phyloP scores from a whole-genome alignment of 768 basidiomycete species.

The Austroboletus festivus region DNA sequence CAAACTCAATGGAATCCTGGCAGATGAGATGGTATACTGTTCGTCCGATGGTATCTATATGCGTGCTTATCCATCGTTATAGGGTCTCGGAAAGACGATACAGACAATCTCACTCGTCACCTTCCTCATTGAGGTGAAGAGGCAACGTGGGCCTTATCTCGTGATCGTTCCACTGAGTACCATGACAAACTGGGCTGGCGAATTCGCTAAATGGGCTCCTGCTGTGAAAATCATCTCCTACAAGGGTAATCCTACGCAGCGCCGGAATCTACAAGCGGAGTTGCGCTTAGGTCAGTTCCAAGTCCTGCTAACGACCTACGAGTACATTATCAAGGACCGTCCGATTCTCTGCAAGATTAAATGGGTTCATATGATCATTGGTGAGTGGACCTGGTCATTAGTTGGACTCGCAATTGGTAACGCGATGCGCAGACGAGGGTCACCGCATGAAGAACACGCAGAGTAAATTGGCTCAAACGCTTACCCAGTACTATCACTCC shows the following conservation, averaged over 20 bases:
- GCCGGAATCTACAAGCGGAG: slow-evolving; percentile 74
- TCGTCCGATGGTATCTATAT: slow-evolving; percentile 1
- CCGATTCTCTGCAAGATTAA: slow-evolving; percentile 84
- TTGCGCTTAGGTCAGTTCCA: slow-evolving; percentile 83
- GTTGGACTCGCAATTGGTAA: slow-evolving; percentile 1
- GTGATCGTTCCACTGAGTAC: slow-evolving; percentile 95
- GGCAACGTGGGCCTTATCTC: slow-evolving; percentile 90
- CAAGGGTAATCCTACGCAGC: slow-evolving; percentile 86
- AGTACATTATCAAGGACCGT: slow-evolving; percentile 98
- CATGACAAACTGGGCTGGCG: slow-evolving; percentile 95
- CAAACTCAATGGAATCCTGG: slow-evolving; percentile 89
- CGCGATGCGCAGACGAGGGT: slow-evolving; percentile 67
- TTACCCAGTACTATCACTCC: slow-evolving; percentile 90
- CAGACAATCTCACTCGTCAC: slow-evolving; percentile 94
- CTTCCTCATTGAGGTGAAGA: slow-evolving; percentile 89
- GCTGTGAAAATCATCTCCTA: slow-evolving; percentile 75
- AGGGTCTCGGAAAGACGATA: slow-evolving; percentile 96
- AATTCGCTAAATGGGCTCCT: slow-evolving; percentile 98
- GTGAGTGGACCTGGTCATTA: slow-evolving; percentile 34
- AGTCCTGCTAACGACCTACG: slow-evolving; percentile 91
- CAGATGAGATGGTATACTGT: slow-evolving; percentile 81
- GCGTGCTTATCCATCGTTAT: slow-evolving; percentile 9
- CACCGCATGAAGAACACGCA: slow-evolving; percentile 97
- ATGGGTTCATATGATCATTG: slow-evolving; percentile 98
- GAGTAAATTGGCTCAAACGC: slow-evolving; percentile 85